Percentiles rank a stretch among this genome's conserved stretches.
phyloP scores from a whole-genome alignment of 176 grass and related monocot species.

The Dactylis glomerata region DNA sequence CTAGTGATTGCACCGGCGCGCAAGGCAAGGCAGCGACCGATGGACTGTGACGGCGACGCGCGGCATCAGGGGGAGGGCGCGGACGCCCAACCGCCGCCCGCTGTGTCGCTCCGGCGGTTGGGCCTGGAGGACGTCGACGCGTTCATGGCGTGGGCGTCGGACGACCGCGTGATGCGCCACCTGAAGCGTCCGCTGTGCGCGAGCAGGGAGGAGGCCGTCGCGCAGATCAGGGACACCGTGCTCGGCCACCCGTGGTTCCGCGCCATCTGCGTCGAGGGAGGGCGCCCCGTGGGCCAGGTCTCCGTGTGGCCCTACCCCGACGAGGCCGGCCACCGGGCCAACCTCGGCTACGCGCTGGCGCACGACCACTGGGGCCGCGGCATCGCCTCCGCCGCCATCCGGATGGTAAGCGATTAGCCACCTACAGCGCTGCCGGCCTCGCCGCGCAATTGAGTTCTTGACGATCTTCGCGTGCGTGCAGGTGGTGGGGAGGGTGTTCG shows the following conservation, averaged over 20 bases:
- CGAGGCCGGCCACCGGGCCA: slow-evolving; percentile 35
- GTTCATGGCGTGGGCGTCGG: slow-evolving; percentile 59
- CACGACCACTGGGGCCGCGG: slow-evolving; percentile 41
- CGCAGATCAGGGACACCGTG: slow-evolving; percentile 38
- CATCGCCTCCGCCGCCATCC: slow-evolving; percentile 34
- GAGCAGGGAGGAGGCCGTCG: slow-evolving; percentile 29
- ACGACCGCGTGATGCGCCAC: slow-evolving; percentile 57
- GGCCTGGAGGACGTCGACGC: slow-evolving; percentile 37
- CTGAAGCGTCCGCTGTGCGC: slow-evolving; percentile 33
- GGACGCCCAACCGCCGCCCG: not conserved
- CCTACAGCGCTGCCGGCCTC: not conserved
- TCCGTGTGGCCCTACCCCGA: slow-evolving; percentile 44
- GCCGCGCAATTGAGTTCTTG: not conserved
- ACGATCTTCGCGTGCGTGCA: not conserved
- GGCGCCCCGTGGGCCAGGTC: slow-evolving; percentile 45
- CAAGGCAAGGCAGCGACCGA: not conserved
- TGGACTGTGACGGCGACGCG: not conserved
- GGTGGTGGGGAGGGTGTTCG: slow-evolving; percentile 42
- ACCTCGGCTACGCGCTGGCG: slow-evolving; percentile 50
- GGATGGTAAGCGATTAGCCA: not conserved
- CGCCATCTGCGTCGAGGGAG: slow-evolving; percentile 36
- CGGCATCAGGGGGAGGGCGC: not conserved
- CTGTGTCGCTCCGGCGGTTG: slow-evolving; percentile 43
- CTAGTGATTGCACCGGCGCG: not conserved
- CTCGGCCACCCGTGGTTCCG: slow-evolving; percentile 54